These are phyloP conservation scores for thale cress (Arabidopsis thaliana) DNA, from an alignment of 345 rosid species.

Conservation along the genomic window TAIR10.1 NC_003074.8:20193501-20194000, in stretches of 20 bases:
- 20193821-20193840: slow-evolving; percentile 71
- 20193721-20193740: slow-evolving; percentile 84
- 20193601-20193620: neutral
- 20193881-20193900: slow-evolving; percentile 75
- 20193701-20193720: slow-evolving; percentile 66
- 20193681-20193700: slow-evolving; percentile 62
- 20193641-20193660: neutral
- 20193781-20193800: slow-evolving; percentile 59
- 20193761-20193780: slow-evolving; percentile 75
- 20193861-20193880: slow-evolving; percentile 67
- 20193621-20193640: neutral
- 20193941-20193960: slow-evolving; percentile 77
- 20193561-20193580: neutral
- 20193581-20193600: neutral
- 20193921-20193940: slow-evolving; percentile 60
- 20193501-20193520: neutral
- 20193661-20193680: neutral
- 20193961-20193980: slow-evolving; percentile 5
- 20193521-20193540: slow-evolving; percentile 7
- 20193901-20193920: slow-evolving; percentile 70
- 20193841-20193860: slow-evolving; percentile 59
- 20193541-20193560: neutral
- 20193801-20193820: slow-evolving; percentile 65
- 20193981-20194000: neutral
- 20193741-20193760: slow-evolving; percentile 76